Percentiles rank a stretch among this genome's conserved stretches.
Conservation (phyloP, 164 flowering plant genomes). For the Euptelea pleiosperma region DNA sequence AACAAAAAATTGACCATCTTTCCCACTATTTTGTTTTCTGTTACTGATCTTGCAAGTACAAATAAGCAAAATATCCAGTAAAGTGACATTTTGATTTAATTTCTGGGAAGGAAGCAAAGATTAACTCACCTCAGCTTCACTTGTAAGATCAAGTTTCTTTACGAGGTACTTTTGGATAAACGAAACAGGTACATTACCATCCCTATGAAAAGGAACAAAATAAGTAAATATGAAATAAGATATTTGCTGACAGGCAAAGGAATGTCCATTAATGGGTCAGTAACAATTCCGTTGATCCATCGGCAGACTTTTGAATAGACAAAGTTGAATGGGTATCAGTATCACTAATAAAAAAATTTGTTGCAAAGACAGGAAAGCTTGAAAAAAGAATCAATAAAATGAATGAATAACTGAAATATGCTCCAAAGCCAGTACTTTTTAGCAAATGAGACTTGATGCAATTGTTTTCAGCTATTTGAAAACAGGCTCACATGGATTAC, state of each 20-base stretch:
- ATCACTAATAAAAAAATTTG: too few species aligned
- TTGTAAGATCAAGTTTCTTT: conserved; percentile 67
- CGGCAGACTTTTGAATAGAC: neutral
- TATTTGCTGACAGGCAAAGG: neutral
- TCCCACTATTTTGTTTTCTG: neutral
- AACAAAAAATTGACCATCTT: too few species aligned
- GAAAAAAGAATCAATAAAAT: too few species aligned
- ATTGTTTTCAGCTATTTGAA: too few species aligned
- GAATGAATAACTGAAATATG: too few species aligned
- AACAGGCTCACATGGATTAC: too few species aligned
- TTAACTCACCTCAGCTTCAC: conserved; percentile 74
- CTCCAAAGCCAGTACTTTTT: too few species aligned
- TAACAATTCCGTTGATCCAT: neutral
- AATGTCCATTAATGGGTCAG: neutral
- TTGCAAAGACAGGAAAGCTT: too few species aligned
- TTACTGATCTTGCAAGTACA: neutral
- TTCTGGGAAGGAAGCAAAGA: neutral
- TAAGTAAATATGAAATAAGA: neutral
- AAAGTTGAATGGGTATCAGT: too few species aligned
- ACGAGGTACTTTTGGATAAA: conserved; percentile 75
- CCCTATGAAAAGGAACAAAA: conserved; percentile 47
- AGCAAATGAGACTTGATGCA: too few species aligned
- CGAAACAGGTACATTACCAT: conserved; percentile 71
- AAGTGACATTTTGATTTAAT: too few species aligned
- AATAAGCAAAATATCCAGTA: too few species aligned